Percentiles rank a stretch among this genome's conserved stretches.
Evolutionary conservation across 768 basidiomycete species (phyloP).

Genomic region (Leccinum disarticulatum): DNA sequence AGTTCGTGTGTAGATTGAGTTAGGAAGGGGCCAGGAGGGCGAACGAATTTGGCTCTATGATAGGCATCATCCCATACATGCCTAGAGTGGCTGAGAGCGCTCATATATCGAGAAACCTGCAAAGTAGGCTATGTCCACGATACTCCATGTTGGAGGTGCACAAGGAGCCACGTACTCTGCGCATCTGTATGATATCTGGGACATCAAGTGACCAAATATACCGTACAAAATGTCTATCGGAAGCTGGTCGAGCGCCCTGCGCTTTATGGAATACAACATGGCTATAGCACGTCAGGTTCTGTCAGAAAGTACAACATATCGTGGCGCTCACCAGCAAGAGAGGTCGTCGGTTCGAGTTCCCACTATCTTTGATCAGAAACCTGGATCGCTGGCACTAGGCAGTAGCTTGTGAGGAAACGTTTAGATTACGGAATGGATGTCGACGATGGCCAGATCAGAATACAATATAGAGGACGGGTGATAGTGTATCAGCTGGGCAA

Average conservation of each 20-base stretch:
- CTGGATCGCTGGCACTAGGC: too few species aligned
- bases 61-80: slow-evolving; percentile 19
- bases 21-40: slow-evolving; percentile 19
- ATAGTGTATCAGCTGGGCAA: too few species aligned
- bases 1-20: slow-evolving; percentile 15
- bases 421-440: too few species aligned
- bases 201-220: slow-evolving; percentile 17
- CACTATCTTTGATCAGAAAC: too few species aligned
- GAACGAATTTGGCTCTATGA: slow-evolving; percentile 12
- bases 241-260: slow-evolving; percentile 10
- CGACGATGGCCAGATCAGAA: too few species aligned
- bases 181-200: slow-evolving; percentile 17
- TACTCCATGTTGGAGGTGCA: neutral
- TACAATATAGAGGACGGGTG: too few species aligned
- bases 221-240: slow-evolving; percentile 13
- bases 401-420: too few species aligned
- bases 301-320: too few species aligned
- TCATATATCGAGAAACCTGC: slow-evolving; percentile 15
- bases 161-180: slow-evolving; percentile 13
- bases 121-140: neutral
- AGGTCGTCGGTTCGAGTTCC: too few species aligned
- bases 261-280: too few species aligned
- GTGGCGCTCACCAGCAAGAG: too few species aligned
- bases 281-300: too few species aligned
- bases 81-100: slow-evolving; percentile 5